These are phyloP conservation scores for Aspergillus cavernicola DNA, from an alignment of 495 filamentous ascomycete genomes.

Conservation along the genomic window DNA sequence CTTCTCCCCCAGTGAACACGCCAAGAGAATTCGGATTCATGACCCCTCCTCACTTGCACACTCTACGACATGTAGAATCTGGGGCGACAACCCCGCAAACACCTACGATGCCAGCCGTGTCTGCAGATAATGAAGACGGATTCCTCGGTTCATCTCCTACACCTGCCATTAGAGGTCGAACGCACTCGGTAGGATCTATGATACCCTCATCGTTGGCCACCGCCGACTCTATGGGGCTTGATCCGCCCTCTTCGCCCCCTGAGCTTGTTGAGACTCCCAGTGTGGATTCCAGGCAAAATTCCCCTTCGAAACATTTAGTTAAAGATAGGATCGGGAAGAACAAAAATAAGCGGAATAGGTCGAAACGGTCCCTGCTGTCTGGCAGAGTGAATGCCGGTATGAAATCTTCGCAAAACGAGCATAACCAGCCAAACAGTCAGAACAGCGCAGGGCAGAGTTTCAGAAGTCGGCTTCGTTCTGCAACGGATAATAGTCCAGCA, in stretches of 20 bases:
- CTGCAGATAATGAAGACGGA: conserved; percentile 49
- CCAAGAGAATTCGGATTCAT: conserved; percentile 32
- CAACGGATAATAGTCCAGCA: conserved; percentile 16
- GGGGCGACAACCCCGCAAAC: conserved; percentile 39
- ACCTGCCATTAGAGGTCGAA: conserved; percentile 49
- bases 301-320: neutral
- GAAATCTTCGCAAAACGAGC: neutral
- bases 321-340: conserved; percentile 12
- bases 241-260: conserved; percentile 42
- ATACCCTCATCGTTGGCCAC: conserved; percentile 14
- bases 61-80: conserved; percentile 20
- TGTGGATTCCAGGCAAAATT: conserved; percentile 17
- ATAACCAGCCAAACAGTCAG: conserved; percentile 8
- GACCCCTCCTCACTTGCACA: conserved; percentile 33
- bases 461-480: conserved; percentile 32
- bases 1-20: conserved; percentile 38
- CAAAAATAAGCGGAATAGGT: conserved; percentile 17
- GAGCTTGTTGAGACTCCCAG: too few relatives aligned
- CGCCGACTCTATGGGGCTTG: conserved; percentile 20
- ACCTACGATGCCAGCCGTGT: conserved; percentile 42
- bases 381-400: conserved; percentile 2
- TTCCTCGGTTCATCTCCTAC: conserved; percentile 83
- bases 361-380: conserved; percentile 7
- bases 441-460: conserved; percentile 13
- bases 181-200: conserved; percentile 22